phyloP scores from a whole-genome alignment of 345 rosid species.

The Melaleuca alternifolia region DNA sequence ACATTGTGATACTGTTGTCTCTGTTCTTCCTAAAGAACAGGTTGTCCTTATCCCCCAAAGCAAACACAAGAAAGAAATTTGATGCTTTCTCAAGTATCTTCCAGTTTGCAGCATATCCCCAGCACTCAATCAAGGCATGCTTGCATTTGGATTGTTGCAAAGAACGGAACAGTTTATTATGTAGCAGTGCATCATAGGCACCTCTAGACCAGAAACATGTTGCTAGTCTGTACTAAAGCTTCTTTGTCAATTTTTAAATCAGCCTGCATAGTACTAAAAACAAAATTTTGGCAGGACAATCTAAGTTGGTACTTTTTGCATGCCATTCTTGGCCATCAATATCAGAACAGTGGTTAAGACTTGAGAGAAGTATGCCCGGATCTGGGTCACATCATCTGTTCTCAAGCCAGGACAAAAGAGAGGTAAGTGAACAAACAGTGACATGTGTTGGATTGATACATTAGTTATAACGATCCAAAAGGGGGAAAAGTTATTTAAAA shows the following conservation, averaged over 20 bases:
- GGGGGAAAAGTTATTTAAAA: not conserved
- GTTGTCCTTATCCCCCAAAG: not conserved
- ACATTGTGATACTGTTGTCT: not conserved
- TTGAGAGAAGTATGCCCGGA: not conserved
- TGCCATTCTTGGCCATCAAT: not conserved
- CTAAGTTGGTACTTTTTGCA: not conserved
- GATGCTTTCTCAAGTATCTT: not conserved
- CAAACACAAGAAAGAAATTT: not conserved
- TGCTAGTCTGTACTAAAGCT: not conserved
- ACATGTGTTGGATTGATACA: not conserved
- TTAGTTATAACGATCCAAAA: not conserved
- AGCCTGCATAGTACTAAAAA: not conserved
- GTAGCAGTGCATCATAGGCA: not conserved
- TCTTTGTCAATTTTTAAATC: not conserved
- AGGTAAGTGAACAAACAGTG: not conserved
- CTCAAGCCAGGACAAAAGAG: not conserved
- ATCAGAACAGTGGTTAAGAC: not conserved
- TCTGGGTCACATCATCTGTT: not conserved
- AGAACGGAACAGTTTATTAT: not conserved
- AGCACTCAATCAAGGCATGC: not conserved
- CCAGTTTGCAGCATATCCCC: not conserved
- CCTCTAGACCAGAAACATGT: not conserved
- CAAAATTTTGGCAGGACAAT: not conserved
- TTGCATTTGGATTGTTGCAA: not conserved
- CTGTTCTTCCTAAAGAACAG: not conserved